A percentile compares a stretch with the other conserved stretches of the same genome.
These are phyloP conservation scores for Yamadazyma buinensis DNA, from an alignment of 1,139 yeast species.

Conservation along the genomic window DNA sequence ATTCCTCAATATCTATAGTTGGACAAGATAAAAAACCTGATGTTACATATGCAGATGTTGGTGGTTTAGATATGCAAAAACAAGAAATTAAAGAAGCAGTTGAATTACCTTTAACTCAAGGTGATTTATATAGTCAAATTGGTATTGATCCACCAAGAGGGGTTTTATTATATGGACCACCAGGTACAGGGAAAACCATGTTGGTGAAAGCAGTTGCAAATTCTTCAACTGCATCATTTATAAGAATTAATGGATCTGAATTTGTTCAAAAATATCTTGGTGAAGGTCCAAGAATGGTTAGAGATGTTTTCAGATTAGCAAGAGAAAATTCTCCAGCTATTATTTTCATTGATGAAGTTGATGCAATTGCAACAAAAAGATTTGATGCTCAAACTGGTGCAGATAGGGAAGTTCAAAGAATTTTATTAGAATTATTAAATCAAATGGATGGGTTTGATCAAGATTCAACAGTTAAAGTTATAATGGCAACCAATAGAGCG, in stretches of 20 bases:
- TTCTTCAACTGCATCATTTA: constrained; percentile 90
- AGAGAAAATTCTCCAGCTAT: constrained; percentile 96
- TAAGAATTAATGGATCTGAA: constrained; percentile 96
- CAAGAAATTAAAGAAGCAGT: constrained; percentile 99
- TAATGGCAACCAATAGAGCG: constrained; percentile 99
- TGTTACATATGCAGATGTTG: constrained; percentile 89
- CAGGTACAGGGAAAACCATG: constrained; percentile 99
- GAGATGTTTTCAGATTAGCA: constrained; percentile 96
- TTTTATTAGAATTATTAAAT: constrained; percentile 87
- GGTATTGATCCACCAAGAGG: constrained; percentile 99
- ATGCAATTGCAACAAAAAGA: constrained; percentile 98
- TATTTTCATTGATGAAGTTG: constrained; percentile 96
- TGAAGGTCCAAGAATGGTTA: constrained; percentile 99
- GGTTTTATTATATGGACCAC: constrained; percentile 94
- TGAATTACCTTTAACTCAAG: constrained; percentile 93
- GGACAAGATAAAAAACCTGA: constrained; percentile 94
- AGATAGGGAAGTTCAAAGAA: constrained; percentile 98
- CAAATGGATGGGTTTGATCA: constrained; percentile 99
- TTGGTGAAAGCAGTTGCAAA: constrained; percentile 98
- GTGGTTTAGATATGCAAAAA: constrained; percentile 98
- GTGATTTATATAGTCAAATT: constrained; percentile 92
- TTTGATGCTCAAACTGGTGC: constrained; percentile 99
- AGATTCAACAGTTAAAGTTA: constrained; percentile 90
- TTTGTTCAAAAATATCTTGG: constrained; percentile 97
- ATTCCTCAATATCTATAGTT: constrained; percentile 90